Conservation (phyloP, 495 filamentous ascomycete genomes). For the Penicillium waksmanii region DNA sequence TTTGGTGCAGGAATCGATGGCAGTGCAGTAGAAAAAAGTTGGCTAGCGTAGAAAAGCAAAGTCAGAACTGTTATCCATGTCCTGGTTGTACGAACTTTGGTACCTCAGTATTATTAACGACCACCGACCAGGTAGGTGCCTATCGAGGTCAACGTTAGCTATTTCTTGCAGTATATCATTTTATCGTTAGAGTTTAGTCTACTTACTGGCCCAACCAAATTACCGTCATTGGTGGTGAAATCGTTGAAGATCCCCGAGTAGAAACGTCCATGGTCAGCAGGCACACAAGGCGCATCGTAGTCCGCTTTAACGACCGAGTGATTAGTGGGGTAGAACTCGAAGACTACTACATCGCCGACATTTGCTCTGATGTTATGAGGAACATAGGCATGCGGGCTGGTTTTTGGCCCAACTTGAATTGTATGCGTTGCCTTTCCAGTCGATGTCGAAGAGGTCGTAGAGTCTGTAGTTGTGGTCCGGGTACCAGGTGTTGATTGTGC, state of each 20-base stretch:
- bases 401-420: constrained; percentile 51
- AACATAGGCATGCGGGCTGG: constrained; percentile 50
- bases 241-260: constrained; percentile 40
- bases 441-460: constrained; percentile 19
- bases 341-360: constrained; percentile 59
- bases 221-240: constrained; percentile 34
- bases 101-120: constrained; percentile 40
- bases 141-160: constrained; percentile 1
- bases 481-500: constrained; percentile 4
- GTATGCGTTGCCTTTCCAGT: constrained; percentile 45
- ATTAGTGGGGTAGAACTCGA: constrained; percentile 64
- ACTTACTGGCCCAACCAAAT: constrained; percentile 36
- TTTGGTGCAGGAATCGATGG: constrained; percentile 39
- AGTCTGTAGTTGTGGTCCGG: constrained; percentile 4
- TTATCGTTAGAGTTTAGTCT: no score
- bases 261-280: constrained; percentile 46
- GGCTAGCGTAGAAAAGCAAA: constrained; percentile 23
- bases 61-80: constrained; percentile 4
- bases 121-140: constrained; percentile 42
- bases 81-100: constrained; percentile 2
- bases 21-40: constrained; percentile 47
- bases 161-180: no score
- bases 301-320: constrained; percentile 64
- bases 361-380: constrained; percentile 56
- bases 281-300: constrained; percentile 58